Percentiles rank a stretch among this genome's conserved stretches.
Evolutionary conservation across 352 stramenopile genomes (phyloP).

Genomic region (Pseudoperonospora humuli): DNA sequence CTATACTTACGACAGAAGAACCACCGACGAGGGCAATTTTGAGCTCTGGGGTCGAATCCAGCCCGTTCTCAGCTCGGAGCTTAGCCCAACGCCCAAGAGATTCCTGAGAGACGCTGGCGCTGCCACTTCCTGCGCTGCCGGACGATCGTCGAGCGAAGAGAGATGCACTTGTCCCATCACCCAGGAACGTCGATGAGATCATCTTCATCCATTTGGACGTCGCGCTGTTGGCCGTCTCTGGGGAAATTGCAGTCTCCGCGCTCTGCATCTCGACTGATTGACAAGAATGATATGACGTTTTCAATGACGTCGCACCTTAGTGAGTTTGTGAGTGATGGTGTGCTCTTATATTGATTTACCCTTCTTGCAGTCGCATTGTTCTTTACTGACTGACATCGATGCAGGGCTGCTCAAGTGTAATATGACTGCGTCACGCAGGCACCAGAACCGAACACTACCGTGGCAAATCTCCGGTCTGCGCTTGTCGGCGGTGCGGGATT

Average conservation of each 20-base stretch:
- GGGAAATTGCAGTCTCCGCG: conserved; percentile 1
- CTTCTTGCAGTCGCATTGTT: no score
- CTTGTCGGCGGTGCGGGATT: no score
- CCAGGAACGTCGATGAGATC: conserved; percentile 73
- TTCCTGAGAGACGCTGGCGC: conserved; percentile 5
- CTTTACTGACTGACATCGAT: no score
- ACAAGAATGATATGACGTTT: no score
- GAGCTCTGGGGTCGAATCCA: conserved; percentile 50
- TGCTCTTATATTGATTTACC: no score
- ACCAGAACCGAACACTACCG: no score
- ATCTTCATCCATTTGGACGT: conserved; percentile 77
- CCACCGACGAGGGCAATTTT: conserved; percentile 81
- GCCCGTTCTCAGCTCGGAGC: conserved; percentile 19
- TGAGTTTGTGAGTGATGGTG: no score
- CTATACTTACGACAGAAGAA: conserved; percentile 44
- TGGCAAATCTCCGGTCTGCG: no score
- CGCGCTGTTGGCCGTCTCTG: conserved; percentile 32
- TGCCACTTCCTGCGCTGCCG: not conserved
- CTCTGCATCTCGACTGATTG: conserved; percentile 19
- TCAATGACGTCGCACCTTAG: no score
- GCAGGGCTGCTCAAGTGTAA: no score
- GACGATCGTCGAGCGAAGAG: conserved; percentile 34
- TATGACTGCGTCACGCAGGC: no score
- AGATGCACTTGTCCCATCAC: conserved; percentile 30
- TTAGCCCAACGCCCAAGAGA: conserved; percentile 10